Evolutionary conservation across 2,329 filamentous ascomycete genomes (phyloP).

Genomic region (Ceratocystis cacaofunesta): DNA sequence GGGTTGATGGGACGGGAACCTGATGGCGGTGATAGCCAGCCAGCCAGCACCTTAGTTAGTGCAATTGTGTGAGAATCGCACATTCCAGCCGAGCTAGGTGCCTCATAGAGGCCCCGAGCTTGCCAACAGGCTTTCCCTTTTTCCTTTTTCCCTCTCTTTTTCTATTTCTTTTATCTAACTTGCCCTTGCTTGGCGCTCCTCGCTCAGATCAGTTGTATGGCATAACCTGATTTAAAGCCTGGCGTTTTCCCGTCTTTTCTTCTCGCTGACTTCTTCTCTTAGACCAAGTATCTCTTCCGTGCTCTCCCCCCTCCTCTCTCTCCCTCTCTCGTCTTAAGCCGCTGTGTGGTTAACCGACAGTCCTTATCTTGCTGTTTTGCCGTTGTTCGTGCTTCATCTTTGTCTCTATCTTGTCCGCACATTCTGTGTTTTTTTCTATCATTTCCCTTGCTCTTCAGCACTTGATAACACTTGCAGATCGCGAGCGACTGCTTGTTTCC

Average conservation of each 20-base stretch:
- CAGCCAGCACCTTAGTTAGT: neutral
- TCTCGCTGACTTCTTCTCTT: neutral
- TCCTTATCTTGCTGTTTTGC: slow-evolving; percentile 16
- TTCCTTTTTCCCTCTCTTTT: neutral
- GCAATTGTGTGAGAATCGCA: neutral
- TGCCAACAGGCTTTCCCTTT: neutral
- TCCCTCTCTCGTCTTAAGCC: neutral
- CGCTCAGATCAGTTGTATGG: neutral
- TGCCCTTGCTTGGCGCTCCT: neutral
- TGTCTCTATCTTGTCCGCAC: neutral
- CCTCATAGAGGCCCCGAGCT: neutral
- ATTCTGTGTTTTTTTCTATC: slow-evolving; percentile 6
- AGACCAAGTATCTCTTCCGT: neutral
- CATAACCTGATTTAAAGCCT: slow-evolving; percentile 1
- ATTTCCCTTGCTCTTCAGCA: neutral
- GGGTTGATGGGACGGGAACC: neutral
- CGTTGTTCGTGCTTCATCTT: slow-evolving; percentile 16
- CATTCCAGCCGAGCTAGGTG: slow-evolving; percentile 6
- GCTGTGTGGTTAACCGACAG: slow-evolving; percentile 17
- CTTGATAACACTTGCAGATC: slow-evolving; percentile 1
- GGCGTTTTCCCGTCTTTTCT: neutral
- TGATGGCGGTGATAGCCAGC: neutral
- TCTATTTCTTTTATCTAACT: neutral
- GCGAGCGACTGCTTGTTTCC: slow-evolving; percentile 15
- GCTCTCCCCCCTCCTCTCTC: neutral